Evolutionary conservation across 129 eudicot species (phyloP), one percentile per base, ranked within the genome.

Genomic region (Helianthus tuberosus): DNA sequence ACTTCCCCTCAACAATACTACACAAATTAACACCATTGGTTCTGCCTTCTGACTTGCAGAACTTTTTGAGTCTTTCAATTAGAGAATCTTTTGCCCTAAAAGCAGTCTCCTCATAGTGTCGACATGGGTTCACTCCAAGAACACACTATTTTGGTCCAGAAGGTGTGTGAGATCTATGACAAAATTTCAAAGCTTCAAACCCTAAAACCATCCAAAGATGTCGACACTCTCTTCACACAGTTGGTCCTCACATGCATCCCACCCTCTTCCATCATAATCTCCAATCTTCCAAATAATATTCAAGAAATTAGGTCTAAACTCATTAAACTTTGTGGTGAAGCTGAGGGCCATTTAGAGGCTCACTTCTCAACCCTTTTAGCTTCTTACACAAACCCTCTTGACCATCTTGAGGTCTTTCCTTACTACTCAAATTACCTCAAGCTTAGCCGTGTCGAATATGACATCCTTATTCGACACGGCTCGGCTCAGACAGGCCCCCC

Each of bases 141-240:
- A 60, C 76, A 75, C 55, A 79, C 83, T 43, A 83, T 87, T 49
- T 79, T 93, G 48, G 92, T 93, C 0, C 49, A 80, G 41, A 90
- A 84, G 76, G 68, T 93, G 6, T 77, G 81, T 55, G 72, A 93
- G 36, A 69, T 93, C 14, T 93, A 89, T 73, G 81, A 85, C 73
- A 81, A 87, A 46, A 86, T 93, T 77, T 93, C 98, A 13, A 79
- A 49, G n/a, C 86, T 93, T 8, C 86, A 93, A n/a, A 84, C 78
- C 81, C 96, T 93, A 59, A 84, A 84, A 72, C 96, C 98, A 62
- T 90, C 96, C 72, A 63, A 86, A 61, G 81, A 93, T 77, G 98
- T 86, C 78, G 72, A 93, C 96, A 81, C 77, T 20, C 88, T 93
- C 68, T 93, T 93, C 84, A 86, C 96, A 11, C 54, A 90, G 25